Base-by-base conservation (phyloP, 129 eudicot species). In the Chrysanthemum seticuspe region DNA sequence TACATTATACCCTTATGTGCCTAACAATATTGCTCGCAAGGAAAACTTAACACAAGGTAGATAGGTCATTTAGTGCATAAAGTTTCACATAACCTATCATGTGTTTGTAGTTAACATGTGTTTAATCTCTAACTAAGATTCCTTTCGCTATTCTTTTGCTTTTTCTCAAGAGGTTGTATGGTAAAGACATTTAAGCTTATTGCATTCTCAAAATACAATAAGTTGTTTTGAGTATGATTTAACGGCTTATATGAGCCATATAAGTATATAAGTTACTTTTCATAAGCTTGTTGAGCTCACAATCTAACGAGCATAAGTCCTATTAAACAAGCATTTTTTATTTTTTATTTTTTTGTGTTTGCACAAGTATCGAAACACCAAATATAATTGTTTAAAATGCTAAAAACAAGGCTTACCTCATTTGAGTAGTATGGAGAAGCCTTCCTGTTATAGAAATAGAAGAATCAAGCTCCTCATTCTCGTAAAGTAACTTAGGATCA, bases 391-490 rank as follows among this genome's bases (percentile, higher is more conserved):
- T 29, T 14, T 70, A 70, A 19, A 31, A 56, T 31, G 65, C 21
- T 56, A 74, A 19, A 2, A 64, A 74, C 54, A 54, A 44, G 59
- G 73, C 75, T 76, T 74, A 90, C 97, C 23, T 88, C 84, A 94
- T 71, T 3, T 88, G 87, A 48, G 88, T 73, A 40, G 96, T 84
- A 66, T 94, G 98, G 34, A 86, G 16, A 73, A 94, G 97, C 73
- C 70, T 90, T 60, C 98, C 98, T 10, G 82, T 89, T 14, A 84
- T 21, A 67, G 98, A 90, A 77, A 94, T 87, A 27, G 87, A 63
- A 2, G 86, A 96, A 88, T 94, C 98, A 76, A 94, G 83, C 60
- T 81, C 87, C 19, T 86, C 85, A 83, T 94, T 94, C 36, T 86
- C 88, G 70, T 94, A 93, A 51, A 93, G 83, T 52, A 76, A 57